phyloP scores from a whole-genome alignment of 139 green algal genomes.

The Chlamydomonas schloesseri region DNA sequence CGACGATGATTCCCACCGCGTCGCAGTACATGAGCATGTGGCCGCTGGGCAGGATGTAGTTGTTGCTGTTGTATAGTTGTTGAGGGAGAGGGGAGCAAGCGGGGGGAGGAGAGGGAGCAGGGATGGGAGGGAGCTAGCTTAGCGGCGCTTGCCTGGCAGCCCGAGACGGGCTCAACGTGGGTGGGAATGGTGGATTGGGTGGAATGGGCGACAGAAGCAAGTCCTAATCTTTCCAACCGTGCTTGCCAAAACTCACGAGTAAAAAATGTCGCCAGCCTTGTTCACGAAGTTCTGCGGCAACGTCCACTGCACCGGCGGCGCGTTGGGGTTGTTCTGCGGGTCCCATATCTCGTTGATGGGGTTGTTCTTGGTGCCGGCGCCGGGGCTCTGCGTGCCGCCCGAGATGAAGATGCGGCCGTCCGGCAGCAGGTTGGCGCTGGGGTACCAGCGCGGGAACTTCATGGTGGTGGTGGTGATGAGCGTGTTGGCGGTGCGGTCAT shows the following conservation, averaged over 20 bases:
- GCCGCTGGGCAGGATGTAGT: conserved; percentile 53
- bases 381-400: conserved; percentile 42
- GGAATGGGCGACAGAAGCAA: too few species aligned
- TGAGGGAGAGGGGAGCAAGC: background rate
- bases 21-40: conserved; percentile 54
- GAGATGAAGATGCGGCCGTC: conserved; percentile 34
- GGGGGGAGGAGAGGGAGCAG: background rate
- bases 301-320: conserved; percentile 10
- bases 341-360: conserved; percentile 55
- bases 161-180: too few species aligned
- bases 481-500: conserved; percentile 26
- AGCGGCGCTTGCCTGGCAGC: too few species aligned
- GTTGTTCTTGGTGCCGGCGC: conserved; percentile 47
- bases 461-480: conserved; percentile 19
- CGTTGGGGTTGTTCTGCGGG: conserved; percentile 20
- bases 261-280: conserved; percentile 35
- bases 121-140: background rate
- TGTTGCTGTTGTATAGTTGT: too few species aligned
- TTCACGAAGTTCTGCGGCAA: background rate
- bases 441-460: conserved; percentile 47
- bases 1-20: conserved; percentile 43
- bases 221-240: too few species aligned
- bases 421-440: conserved; percentile 38
- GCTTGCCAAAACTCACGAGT: conserved; percentile 43
- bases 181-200: too few species aligned